phyloP scores from a whole-genome alignment of 768 basidiomycete genomes.

The Podaxis rugospora region DNA sequence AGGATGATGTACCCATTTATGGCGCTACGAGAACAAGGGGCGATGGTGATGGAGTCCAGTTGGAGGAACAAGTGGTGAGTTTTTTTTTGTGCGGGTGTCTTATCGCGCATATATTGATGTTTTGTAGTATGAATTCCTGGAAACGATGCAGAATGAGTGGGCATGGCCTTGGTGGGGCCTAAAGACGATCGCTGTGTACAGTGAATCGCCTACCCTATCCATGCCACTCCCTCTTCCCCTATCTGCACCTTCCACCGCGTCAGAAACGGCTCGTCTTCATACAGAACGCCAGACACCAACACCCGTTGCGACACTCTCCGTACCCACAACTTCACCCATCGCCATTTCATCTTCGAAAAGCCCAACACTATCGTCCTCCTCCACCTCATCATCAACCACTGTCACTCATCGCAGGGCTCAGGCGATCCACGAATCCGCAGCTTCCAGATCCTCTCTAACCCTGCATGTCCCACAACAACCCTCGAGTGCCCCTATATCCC shows the following conservation, averaged over 20 bases:
- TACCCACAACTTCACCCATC: neutral
- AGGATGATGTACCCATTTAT: constrained; percentile 8
- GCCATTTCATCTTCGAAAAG: neutral
- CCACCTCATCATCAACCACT: neutral
- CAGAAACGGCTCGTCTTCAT: neutral
- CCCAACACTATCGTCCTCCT: neutral
- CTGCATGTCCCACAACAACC: neutral
- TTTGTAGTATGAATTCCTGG: constrained; percentile 7
- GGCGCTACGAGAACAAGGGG: neutral
- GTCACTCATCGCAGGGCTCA: neutral
- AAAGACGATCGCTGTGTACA: constrained; percentile 2
- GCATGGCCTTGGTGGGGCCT: constrained; percentile 7
- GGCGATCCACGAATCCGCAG: neutral
- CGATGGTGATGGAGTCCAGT: constrained; percentile 4
- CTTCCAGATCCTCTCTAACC: neutral
- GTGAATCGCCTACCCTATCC: neutral
- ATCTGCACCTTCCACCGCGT: neutral
- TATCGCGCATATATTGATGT: neutral
- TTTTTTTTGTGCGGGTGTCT: neutral
- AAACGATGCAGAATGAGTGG: constrained; percentile 10
- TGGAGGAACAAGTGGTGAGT: constrained; percentile 9
- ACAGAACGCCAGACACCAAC: neutral
- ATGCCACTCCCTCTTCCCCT: constrained; percentile 2
- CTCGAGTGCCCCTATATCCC: neutral
- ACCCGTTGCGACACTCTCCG: neutral